These are phyloP conservation scores for Colletotrichum godetiae DNA, from an alignment of 2,329 filamentous ascomycete species.

Conservation along the genomic window DNA sequence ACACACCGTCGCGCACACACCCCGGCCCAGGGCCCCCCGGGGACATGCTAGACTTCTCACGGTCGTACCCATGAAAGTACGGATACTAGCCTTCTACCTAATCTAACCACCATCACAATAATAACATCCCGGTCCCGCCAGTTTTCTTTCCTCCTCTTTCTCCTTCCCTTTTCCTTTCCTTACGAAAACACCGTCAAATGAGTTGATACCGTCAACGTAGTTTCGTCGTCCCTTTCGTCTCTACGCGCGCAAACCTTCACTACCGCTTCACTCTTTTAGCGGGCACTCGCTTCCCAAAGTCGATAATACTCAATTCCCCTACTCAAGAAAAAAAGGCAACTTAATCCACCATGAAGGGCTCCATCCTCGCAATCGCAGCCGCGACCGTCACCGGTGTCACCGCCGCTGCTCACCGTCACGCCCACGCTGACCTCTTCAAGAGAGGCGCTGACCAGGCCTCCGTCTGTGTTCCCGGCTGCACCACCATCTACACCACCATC, in stretches of 20 bases:
- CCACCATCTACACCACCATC: slow-evolving; percentile 78
- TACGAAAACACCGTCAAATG: slow-evolving; percentile 58
- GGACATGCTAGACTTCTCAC: slow-evolving; percentile 19
- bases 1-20: slow-evolving; percentile 34
- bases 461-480: slow-evolving; percentile 73
- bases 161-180: slow-evolving; percentile 47
- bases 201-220: slow-evolving; percentile 64
- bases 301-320: slow-evolving; percentile 44
- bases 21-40: slow-evolving; percentile 11
- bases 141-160: slow-evolving; percentile 48
- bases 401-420: slow-evolving; percentile 71
- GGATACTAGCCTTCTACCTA: slow-evolving; percentile 34
- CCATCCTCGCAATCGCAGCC: slow-evolving; percentile 73
- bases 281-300: slow-evolving; percentile 73
- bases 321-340: slow-evolving; percentile 40
- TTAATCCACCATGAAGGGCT: slow-evolving; percentile 77
- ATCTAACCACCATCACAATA: slow-evolving; percentile 44
- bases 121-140: slow-evolving; percentile 54
- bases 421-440: slow-evolving; percentile 70
- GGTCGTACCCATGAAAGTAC: slow-evolving; percentile 31
- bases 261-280: slow-evolving; percentile 91
- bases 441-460: slow-evolving; percentile 54
- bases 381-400: slow-evolving; percentile 68
- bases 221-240: slow-evolving; percentile 65
- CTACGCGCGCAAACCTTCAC: slow-evolving; percentile 49